A percentile compares a stretch with the other conserved stretches of the same genome.
Conservation (phyloP, 164 flowering plant genomes). For the Vitis cinerea region DNA sequence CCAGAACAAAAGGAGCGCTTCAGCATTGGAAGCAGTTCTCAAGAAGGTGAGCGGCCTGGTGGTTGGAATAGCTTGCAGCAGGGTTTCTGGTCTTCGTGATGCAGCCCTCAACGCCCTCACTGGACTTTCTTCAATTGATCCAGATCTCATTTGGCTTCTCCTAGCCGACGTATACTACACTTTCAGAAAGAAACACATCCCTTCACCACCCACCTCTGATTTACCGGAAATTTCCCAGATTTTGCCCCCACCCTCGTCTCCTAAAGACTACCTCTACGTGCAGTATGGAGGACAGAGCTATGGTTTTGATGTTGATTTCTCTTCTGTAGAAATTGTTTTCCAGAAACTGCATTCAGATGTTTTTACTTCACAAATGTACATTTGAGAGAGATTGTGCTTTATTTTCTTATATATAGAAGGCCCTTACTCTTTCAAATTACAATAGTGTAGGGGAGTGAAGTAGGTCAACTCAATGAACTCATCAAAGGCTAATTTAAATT, state of each 20-base stretch:
- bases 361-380: conserved; percentile 18
- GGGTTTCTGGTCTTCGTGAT: conserved; percentile 60
- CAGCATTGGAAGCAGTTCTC: conserved; percentile 68
- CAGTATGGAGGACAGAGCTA: conserved; percentile 66
- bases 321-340: conserved; percentile 46
- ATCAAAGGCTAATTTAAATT: no score
- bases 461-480: no score
- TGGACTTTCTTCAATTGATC: conserved; percentile 76
- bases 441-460: no score
- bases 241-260: conserved; percentile 55
- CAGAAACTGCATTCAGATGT: conserved; percentile 30
- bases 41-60: conserved; percentile 88
- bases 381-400: not conserved
- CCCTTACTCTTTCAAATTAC: no score
- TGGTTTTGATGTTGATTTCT: conserved; percentile 55
- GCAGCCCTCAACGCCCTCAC: conserved; percentile 62
- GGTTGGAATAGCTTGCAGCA: conserved; percentile 84
- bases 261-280: conserved; percentile 48
- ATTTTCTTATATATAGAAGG: no score
- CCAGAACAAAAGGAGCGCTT: conserved; percentile 58
- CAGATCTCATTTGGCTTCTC: conserved; percentile 94
- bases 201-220: conserved; percentile 53
- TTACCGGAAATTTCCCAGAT: conserved; percentile 52
- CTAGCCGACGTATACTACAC: conserved; percentile 89
- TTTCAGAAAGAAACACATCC: conserved; percentile 42